Base-by-base conservation (phyloP, 1,284 basidiomycete species). In the Cyathus pygmaeus region DNA sequence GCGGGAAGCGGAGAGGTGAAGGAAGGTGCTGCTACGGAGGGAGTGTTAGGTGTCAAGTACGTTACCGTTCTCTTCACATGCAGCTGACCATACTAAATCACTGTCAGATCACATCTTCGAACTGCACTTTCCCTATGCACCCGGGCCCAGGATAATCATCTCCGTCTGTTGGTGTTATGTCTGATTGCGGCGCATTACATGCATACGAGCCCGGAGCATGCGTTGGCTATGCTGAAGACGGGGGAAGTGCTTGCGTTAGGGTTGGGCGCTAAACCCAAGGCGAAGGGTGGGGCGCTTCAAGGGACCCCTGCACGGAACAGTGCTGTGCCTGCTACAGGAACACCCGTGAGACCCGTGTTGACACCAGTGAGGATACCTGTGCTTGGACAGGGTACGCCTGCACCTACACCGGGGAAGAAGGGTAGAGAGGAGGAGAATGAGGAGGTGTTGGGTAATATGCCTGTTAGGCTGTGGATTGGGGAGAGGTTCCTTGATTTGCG, bases 181-280 rank as follows among this genome's bases (percentile, higher is more conserved):
- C 81, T 93, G 24, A 83, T 89, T 15, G 83, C 89, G 2, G 84
- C 87, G 21, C 88, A 92, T 63, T 93, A 92, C 64, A 67, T 90
- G 29, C 86, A 91, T 62, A 93, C 91, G 0, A 85, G 90, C 0
- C 81, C 81, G 2, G 84, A 87, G n/a, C 87, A 92, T 65, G 90
- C 91, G 4, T 78, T 83, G 66, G 78, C 81, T 52, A 89, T 91
- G 79, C 75, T 93, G 1, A 80, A 80, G 15, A 87, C 89, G 2
- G 89, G 87, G 54, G 88, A 89, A 65, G 87, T 88, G 67, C 80
- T 93, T 3, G 89, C 87, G 1, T 87, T 87, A 2, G 90, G 91
- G 6, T 81, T 93, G 54, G 90, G 91, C n/a, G 87, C 86, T 4
- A 71, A 72, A 33, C 65, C 71, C 4, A n/a, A n/a, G 33, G 71